Base-by-base conservation (phyloP, 2,329 filamentous ascomycete genomes). In the Colletotrichum sp. region DNA sequence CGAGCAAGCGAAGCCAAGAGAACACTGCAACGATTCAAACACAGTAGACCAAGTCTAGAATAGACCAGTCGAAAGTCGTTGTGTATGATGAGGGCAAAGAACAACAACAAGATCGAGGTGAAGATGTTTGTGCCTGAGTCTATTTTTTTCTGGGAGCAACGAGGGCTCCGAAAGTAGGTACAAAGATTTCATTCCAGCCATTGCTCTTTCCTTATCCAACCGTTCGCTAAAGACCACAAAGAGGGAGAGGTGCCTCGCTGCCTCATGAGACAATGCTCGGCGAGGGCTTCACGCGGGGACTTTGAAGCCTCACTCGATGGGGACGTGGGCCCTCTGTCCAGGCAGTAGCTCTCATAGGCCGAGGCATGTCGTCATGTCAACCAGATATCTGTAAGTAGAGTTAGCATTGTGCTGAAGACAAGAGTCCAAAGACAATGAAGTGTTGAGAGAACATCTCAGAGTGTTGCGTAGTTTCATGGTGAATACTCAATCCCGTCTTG, bases 401-500 rank as follows among this genome's bases (percentile, higher is more conserved):
- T 75, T 64, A 75, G 70, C 24, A 26, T 18, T 36, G 26, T 69
- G 63, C 43, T 55, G 43, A 34, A 14, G 9, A 3, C 3, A 36
- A 18, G 30, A 3, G 48, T 13, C 10, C 21, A 21, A 48, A 32
- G 32, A 59, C 18, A 64, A 38, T 34, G n/a, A 64, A 30, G 30
- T n/a, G 4, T 26, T 26, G n/a, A 34, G 38, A 32, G n/a, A 7
- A 52, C n/a, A 32, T 24, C 56, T 73, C 56, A 63, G 26, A 36
- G 36, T 28, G n/a, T 66, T 66, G 69, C 48, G 73, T 81, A 78
- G 80, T 83, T 82, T 84, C 83, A 84, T 78, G 61, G 79, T 79
- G 73, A 71, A 78, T 26, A 65, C 79, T 83, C 81, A 85, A 82
- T 82, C 82, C 81, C 82, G 83, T 84, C 83, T 84, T 84, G 82